A percentile compares a stretch with the other conserved stretches of the same genome.
These are phyloP conservation scores for Camellia granthamiana DNA, from an alignment of 148 eudicot species.

Conservation along the genomic window DNA sequence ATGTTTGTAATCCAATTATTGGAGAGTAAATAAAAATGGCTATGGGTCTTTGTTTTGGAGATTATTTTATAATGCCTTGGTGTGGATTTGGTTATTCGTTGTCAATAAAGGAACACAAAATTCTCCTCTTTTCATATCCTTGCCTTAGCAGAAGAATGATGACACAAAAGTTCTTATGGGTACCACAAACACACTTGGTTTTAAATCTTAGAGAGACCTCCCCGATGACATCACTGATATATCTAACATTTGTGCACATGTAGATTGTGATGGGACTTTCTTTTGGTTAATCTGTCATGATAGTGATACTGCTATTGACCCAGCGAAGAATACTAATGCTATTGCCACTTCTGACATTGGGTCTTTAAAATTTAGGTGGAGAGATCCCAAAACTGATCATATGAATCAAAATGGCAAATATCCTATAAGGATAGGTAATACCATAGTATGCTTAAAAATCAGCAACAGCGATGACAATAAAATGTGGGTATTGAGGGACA, in stretches of 20 bases:
- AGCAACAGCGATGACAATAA: neutral
- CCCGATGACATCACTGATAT: neutral
- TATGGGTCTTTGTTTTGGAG: neutral
- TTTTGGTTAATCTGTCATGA: neutral
- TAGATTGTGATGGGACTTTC: conserved; percentile 1
- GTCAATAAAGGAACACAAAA: neutral
- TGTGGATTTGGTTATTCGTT: conserved; percentile 3
- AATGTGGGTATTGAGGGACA: neutral
- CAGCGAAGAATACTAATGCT: neutral
- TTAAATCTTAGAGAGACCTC: neutral
- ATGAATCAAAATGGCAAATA: neutral
- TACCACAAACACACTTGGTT: neutral
- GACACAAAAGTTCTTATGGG: neutral
- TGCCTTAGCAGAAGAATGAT: neutral
- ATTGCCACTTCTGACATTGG: neutral
- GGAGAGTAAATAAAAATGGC: neutral
- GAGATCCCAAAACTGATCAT: neutral
- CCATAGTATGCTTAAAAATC: neutral
- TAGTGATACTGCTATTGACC: neutral
- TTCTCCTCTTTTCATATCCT: neutral
- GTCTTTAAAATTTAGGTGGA: neutral
- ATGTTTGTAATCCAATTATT: neutral
- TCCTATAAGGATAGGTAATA: neutral
- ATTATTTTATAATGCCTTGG: neutral
- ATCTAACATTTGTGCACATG: neutral